Percentiles rank a stretch among this genome's conserved stretches.
Evolutionary conservation across 257 asterid genomes (phyloP).

Genomic region (Oldenlandia corymbosa): DNA sequence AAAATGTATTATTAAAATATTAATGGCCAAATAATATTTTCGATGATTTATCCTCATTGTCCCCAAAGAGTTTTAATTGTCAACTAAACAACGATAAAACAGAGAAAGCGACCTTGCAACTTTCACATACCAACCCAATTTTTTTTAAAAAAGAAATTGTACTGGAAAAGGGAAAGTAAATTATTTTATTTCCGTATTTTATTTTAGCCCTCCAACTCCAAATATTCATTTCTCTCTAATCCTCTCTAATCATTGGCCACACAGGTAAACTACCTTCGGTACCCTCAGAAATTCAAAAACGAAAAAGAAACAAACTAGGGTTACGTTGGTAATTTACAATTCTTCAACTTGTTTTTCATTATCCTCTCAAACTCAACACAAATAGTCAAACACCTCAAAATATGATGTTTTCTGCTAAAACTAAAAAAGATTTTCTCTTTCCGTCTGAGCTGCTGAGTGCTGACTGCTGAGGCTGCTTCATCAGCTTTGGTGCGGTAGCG

Average conservation of each 20-base stretch:
- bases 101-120: slow-evolving; percentile 2
- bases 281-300: slow-evolving; percentile 7
- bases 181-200: not conserved
- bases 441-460: too few species aligned
- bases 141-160: too few species aligned
- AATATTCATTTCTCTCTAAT: not conserved
- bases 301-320: not conserved
- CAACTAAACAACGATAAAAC: not conserved
- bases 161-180: too few species aligned
- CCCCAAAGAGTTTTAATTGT: too few species aligned
- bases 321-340: not conserved
- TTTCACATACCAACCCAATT: not conserved
- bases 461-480: not conserved
- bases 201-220: not conserved
- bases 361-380: too few species aligned
- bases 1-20: too few species aligned
- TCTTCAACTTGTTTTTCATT: too few species aligned
- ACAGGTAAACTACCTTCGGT: not conserved
- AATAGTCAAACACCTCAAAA: too few species aligned
- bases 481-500: not conserved
- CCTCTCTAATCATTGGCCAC: not conserved
- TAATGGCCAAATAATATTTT: too few species aligned
- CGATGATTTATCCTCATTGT: too few species aligned
- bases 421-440: too few species aligned
- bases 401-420: too few species aligned